phyloP scores from a whole-genome alignment of 2,329 filamentous ascomycete genomes.

The Neurospora sp. region DNA sequence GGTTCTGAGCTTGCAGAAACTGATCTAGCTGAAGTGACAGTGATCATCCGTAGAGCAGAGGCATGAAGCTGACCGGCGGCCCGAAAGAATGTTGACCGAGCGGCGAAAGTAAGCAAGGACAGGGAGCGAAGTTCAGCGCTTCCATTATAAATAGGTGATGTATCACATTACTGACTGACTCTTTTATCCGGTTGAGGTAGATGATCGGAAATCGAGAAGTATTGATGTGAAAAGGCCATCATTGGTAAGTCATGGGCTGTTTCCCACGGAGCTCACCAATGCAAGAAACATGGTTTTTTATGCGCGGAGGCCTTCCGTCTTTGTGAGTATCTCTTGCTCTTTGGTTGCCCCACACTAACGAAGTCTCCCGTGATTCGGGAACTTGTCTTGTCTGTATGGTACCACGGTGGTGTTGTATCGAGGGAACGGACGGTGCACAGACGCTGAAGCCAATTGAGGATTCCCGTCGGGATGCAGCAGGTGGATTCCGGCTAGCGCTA shows the following conservation, averaged over 20 bases:
- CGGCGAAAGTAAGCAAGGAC: background rate
- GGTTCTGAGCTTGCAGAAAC: background rate
- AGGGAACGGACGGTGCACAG: background rate
- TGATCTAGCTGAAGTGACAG: background rate
- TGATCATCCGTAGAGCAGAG: background rate
- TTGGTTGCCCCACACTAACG: background rate
- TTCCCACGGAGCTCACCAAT: background rate
- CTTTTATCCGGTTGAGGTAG: background rate
- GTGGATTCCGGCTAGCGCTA: background rate
- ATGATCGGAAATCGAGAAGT: background rate
- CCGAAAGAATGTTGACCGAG: background rate
- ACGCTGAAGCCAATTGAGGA: background rate
- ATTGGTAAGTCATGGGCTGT: too few relatives aligned
- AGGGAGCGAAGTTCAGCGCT: background rate
- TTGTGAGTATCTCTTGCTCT: background rate
- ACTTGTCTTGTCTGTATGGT: background rate
- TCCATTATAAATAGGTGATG: background rate
- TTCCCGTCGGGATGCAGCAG: background rate
- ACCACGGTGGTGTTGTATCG: background rate
- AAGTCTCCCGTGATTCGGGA: background rate
- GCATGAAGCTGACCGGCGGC: background rate
- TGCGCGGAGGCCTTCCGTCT: background rate
- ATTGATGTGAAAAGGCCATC: background rate
- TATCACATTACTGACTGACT: background rate
- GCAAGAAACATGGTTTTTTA: background rate